These are phyloP conservation scores for Plasmodium blacklocki DNA, from an alignment of 169 alveolate genomes.

Conservation along the genomic window DNA sequence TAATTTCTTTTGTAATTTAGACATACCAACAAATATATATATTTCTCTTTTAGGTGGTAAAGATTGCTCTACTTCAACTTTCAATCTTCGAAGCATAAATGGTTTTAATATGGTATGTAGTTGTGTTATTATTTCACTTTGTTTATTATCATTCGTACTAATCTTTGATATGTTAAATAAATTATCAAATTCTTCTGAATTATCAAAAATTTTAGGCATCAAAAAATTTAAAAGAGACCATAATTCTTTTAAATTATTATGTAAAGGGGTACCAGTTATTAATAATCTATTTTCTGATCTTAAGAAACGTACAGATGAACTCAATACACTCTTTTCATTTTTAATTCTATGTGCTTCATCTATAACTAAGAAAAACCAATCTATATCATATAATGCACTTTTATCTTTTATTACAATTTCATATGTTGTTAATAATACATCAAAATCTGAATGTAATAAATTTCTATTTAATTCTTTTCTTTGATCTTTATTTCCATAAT, in stretches of 20 bases:
- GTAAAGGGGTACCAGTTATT: conserved; percentile 99
- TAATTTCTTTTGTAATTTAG: conserved; percentile 94
- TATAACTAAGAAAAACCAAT: conserved; percentile 96
- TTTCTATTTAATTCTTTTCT: conserved; percentile 84
- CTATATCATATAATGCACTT: conserved; percentile 91
- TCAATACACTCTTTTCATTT: conserved; percentile 96
- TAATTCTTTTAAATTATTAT: conserved; percentile 97
- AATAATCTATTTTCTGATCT: conserved; percentile 95
- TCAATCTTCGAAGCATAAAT: conserved; percentile 97
- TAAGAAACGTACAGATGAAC: conserved; percentile 90
- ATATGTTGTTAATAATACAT: conserved; percentile 96
- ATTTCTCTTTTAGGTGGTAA: conserved; percentile 96
- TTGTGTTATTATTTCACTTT: conserved; percentile 88
- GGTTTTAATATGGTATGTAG: conserved; percentile 97
- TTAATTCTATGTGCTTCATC: conserved; percentile 99
- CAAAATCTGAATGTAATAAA: conserved; percentile 88
- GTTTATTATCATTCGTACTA: conserved; percentile 77
- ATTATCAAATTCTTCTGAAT: conserved; percentile 97
- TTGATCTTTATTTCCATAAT: conserved; percentile 96
- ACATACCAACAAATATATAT: conserved; percentile 92
- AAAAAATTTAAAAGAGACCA: conserved; percentile 99
- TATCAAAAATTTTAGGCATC: conserved; percentile 96
- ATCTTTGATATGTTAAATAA: conserved; percentile 91
- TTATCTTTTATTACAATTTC: conserved; percentile 95
- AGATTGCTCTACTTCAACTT: conserved; percentile 97